Evolutionary conservation across 2,329 filamentous ascomycete species (phyloP).

Genomic region (Helotiales sp.): DNA sequence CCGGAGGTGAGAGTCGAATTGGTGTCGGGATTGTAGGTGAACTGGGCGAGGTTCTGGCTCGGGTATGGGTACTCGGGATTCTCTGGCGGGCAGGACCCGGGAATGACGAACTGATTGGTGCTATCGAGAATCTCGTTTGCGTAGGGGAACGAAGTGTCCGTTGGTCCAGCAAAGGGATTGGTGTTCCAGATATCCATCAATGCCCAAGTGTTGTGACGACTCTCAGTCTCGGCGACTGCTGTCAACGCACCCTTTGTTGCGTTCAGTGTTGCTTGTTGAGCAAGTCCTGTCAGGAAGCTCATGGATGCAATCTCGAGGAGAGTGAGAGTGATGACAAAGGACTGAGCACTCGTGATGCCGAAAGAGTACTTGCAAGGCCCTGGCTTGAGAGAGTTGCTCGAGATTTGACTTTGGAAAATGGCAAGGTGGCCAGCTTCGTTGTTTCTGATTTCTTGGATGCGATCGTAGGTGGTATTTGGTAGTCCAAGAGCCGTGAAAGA

Average conservation of each 20-base stretch:
- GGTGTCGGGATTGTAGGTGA: slow-evolving; percentile 38
- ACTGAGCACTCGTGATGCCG: slow-evolving; percentile 30
- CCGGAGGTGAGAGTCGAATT: slow-evolving; percentile 43
- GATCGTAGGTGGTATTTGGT: slow-evolving; percentile 48
- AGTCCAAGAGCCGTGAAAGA: slow-evolving; percentile 45
- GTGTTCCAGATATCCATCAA: slow-evolving; percentile 49
- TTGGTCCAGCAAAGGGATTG: slow-evolving; percentile 48
- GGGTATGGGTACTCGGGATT: slow-evolving; percentile 48
- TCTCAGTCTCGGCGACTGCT: slow-evolving; percentile 47
- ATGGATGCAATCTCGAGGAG: slow-evolving; percentile 47
- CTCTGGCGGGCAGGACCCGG: slow-evolving; percentile 43
- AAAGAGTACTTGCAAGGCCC: slow-evolving; percentile 45
- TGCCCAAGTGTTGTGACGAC: slow-evolving; percentile 49
- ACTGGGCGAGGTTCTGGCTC: slow-evolving; percentile 44
- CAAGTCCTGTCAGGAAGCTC: slow-evolving; percentile 48
- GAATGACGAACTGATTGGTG: slow-evolving; percentile 44
- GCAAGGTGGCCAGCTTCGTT: slow-evolving; percentile 53
- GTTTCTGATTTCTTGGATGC: slow-evolving; percentile 49
- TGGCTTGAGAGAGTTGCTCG: slow-evolving; percentile 49
- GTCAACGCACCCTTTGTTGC: slow-evolving; percentile 46
- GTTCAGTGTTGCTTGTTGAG: slow-evolving; percentile 43
- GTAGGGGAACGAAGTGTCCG: slow-evolving; percentile 50
- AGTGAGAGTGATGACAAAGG: slow-evolving; percentile 44
- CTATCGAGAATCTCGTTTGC: slow-evolving; percentile 49
- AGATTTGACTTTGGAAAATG: slow-evolving; percentile 52